Evolutionary conservation across 2,329 filamentous ascomycete species (phyloP).

Genomic region (Cladophialophora carrionii): DNA sequence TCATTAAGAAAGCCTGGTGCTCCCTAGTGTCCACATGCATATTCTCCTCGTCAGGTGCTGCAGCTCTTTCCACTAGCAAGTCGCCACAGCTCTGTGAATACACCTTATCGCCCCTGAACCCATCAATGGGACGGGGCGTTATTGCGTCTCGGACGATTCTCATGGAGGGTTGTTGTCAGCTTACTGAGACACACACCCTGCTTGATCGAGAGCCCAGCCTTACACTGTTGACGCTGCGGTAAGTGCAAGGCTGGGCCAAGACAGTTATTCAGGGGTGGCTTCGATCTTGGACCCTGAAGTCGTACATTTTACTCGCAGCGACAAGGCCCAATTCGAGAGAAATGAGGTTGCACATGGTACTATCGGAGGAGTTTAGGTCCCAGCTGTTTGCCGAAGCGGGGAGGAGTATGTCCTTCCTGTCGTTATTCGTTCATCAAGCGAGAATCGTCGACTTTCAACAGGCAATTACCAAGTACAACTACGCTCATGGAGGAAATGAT

Average conservation of each 20-base stretch:
- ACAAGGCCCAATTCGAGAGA: background rate
- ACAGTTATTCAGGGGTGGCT: background rate
- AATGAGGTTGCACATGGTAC: background rate
- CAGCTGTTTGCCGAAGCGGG: background rate
- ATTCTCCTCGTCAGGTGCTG: background rate
- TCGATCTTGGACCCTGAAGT: background rate
- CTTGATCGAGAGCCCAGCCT: background rate
- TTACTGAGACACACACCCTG: background rate
- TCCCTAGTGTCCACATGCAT: background rate
- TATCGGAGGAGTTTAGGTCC: background rate
- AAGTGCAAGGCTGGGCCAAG: background rate
- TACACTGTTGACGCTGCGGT: background rate
- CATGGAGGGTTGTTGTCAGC: background rate
- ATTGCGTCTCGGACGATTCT: background rate
- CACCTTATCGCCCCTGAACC: constrained; percentile 7
- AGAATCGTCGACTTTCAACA: background rate
- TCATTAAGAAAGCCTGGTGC: background rate
- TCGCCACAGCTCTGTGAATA: constrained; percentile 4
- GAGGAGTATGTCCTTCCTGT: background rate
- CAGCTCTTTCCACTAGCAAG: constrained; percentile 3
- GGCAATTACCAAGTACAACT: background rate
- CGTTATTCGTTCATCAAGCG: background rate
- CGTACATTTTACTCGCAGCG: background rate
- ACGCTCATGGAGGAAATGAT: background rate
- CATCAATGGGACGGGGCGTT: background rate